These are phyloP conservation scores for Xylariales sp. DNA, from an alignment of 2,329 filamentous ascomycete genomes.

Conservation along the genomic window DNA sequence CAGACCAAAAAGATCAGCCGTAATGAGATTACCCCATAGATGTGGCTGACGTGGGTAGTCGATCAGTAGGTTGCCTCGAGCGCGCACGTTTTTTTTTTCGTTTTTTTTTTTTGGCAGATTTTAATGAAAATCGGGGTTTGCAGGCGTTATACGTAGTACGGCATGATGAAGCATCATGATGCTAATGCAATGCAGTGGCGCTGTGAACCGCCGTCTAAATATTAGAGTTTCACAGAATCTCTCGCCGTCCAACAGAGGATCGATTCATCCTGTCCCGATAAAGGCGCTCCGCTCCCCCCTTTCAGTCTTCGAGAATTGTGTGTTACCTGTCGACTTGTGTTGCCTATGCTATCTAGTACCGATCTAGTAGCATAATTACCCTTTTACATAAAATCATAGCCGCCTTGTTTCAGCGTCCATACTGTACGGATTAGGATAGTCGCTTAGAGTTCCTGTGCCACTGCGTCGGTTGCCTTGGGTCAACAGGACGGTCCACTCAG, in stretches of 20 bases:
- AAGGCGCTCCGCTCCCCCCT: background rate
- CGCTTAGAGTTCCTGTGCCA: background rate
- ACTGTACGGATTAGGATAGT: background rate
- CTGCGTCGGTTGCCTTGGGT: background rate
- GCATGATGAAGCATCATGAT: background rate
- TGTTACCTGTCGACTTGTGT: constrained; percentile 12
- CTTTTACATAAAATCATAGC: background rate
- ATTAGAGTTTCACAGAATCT: background rate
- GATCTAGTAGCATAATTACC: constrained; percentile 8
- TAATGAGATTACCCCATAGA: background rate
- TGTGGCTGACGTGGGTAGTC: background rate
- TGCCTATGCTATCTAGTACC: constrained; percentile 6
- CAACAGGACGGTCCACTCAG: background rate
- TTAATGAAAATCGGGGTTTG: constrained; percentile 2
- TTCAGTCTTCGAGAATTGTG: background rate
- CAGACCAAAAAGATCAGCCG: background rate
- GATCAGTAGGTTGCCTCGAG: background rate
- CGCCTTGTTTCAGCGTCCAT: background rate
- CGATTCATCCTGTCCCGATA: background rate
- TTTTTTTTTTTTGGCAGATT: background rate
- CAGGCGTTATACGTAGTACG: constrained; percentile 7
- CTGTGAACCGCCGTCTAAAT: background rate
- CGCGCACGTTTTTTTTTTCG: background rate
- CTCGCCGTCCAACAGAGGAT: background rate
- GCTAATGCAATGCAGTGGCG: background rate